Evolutionary conservation across 2,329 filamentous ascomycete species (phyloP), one percentile per base, ranked within the genome.

Genomic region (Colletotrichum noveboracense): DNA sequence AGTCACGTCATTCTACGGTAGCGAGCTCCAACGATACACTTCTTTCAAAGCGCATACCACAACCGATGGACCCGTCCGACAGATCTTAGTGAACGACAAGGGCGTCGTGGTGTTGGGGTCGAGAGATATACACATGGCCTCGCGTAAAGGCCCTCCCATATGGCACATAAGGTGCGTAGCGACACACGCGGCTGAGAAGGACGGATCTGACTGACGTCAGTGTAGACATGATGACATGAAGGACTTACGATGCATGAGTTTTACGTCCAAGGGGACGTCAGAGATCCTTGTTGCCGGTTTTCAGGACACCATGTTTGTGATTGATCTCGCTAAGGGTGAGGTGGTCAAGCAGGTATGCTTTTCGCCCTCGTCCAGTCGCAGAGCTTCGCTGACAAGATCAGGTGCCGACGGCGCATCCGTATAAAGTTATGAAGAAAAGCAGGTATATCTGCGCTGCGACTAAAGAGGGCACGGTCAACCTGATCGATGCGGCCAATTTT

Each of bases 391-490:
- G 79, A 87, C 82, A 73, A 79, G 64, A 55, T 34, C 76, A 94
- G 91, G 85, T 97, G 76, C 89, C 91, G 28, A 93, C 95, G 1
- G 91, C 94, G 67, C 90, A 93, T 77, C 92, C 95, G 75, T 98
- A 98, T 81, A 97, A 93, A 7, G 93, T 97, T 77, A 98, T 99
- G 96, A 97, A 95, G 83, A 94, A 94, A 80, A 94, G 93, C 70
- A 93, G 96, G 68, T 96, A 97, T 80, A 96, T 99, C 61, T 98
- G 96, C 85, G 96, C 96, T 16, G 97, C 96, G 10, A 98, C 96
- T 0, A 92, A 93, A 77, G 93, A 89, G 60, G 97, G 97, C 58
- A 91, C 92, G 21, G 94, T 99, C 64, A 93, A 98, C 84, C 93
- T 98, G 34, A 89, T 99, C 26, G 96, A 98, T 81, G 91, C 96